These are phyloP conservation scores for Hymenoscyphus fraxineus DNA, from an alignment of 2,329 filamentous ascomycete genomes.

Conservation along the genomic window DNA sequence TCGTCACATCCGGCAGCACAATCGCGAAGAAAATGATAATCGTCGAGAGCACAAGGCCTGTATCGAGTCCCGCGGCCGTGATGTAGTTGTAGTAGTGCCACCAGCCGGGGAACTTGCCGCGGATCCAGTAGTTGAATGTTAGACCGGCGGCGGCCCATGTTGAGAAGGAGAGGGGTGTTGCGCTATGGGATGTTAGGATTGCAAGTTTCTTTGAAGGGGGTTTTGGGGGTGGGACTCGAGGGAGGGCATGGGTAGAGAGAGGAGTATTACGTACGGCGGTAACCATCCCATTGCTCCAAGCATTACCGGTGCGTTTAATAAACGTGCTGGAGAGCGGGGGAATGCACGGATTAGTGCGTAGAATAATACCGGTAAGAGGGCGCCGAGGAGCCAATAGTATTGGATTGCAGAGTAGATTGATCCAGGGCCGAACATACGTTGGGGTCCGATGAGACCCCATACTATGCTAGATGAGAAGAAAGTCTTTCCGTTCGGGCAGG, in stretches of 20 bases:
- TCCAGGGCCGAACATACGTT: slow-evolving; percentile 64
- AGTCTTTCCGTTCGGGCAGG: slow-evolving; percentile 57
- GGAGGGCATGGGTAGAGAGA: too few species aligned
- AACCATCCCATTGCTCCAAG: slow-evolving; percentile 37
- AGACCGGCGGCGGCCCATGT: slow-evolving; percentile 66
- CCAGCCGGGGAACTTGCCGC: slow-evolving; percentile 63
- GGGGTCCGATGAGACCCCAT: slow-evolving; percentile 68
- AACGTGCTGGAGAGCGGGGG: slow-evolving; percentile 58
- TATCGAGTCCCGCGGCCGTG: slow-evolving; percentile 67
- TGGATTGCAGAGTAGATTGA: slow-evolving; percentile 61
- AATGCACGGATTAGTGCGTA: slow-evolving; percentile 52
- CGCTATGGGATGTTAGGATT: slow-evolving; percentile 31
- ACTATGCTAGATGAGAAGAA: slow-evolving; percentile 63
- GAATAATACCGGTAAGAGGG: slow-evolving; percentile 57
- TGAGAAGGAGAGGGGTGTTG: slow-evolving; percentile 68
- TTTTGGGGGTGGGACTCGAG: slow-evolving; percentile 3
- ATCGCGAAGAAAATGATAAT: slow-evolving; percentile 70
- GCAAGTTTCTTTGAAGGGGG: slow-evolving; percentile 36
- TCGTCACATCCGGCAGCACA: slow-evolving; percentile 56
- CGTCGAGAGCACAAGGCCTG: slow-evolving; percentile 62
- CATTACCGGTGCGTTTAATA: slow-evolving; percentile 48
- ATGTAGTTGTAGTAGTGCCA: slow-evolving; percentile 78
- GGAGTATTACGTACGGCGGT: slow-evolving; percentile 26
- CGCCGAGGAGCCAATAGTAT: slow-evolving; percentile 72
- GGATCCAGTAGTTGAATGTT: slow-evolving; percentile 66